A percentile compares a stretch with the other conserved stretches of the same genome.
Evolutionary conservation across 176 grass and related monocot species (phyloP).

Genomic region (barley (Hordeum vulgare)): MorexV3_pseudomolecules_assembly NC_058521.1:558978456-558978955

Average conservation of each 20-base stretch:
- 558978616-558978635: background rate
- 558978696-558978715: background rate
- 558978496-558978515: background rate
- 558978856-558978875: background rate
- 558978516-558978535: background rate
- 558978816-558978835: background rate
- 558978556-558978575: background rate
- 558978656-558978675: background rate
- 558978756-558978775: background rate
- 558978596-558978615: background rate
- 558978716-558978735: accelerated
- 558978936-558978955: background rate
- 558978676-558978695: background rate
- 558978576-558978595: background rate
- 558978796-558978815: background rate
- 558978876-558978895: background rate
- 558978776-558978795: background rate
- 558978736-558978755: background rate
- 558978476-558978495: conserved; percentile 6
- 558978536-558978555: conserved; percentile 3
- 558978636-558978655: background rate
- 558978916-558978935: background rate
- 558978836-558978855: background rate
- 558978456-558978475: background rate
- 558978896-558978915: background rate